These are phyloP conservation scores for Microsporum ferrugineum DNA, from an alignment of 2,329 filamentous ascomycete genomes.

Conservation along the genomic window DNA sequence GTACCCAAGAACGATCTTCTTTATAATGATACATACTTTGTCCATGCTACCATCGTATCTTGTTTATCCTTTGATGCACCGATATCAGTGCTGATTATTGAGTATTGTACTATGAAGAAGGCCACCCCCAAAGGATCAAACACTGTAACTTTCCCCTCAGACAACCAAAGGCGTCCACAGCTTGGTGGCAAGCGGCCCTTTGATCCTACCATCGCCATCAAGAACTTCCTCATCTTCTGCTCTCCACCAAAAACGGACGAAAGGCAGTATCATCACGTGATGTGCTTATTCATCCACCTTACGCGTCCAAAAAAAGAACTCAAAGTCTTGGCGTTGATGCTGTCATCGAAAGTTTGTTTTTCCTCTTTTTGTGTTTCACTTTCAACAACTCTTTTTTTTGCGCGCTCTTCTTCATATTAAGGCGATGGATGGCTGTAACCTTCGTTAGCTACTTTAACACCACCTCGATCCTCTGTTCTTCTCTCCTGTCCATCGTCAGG, in stretches of 20 bases:
- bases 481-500: neutral
- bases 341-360: slow-evolving; percentile 9
- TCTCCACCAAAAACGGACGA: too few species aligned
- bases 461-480: neutral
- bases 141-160: neutral
- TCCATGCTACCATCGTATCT: neutral
- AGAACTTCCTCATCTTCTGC: neutral
- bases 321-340: slow-evolving; percentile 16
- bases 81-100: neutral
- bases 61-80: neutral
- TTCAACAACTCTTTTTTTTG: neutral
- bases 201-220: neutral
- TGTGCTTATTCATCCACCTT: neutral
- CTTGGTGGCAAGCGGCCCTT: neutral
- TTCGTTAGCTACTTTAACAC: neutral
- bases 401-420: neutral
- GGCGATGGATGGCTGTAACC: neutral
- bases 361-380: slow-evolving; percentile 7
- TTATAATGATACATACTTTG: neutral
- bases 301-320: neutral
- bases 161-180: neutral
- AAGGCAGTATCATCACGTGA: neutral
- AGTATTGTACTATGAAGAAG: neutral
- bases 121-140: neutral
- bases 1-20: neutral